These are phyloP conservation scores for Amphirosellinia nigrospora DNA, from an alignment of 495 filamentous ascomycete species.

Conservation along the genomic window DNA sequence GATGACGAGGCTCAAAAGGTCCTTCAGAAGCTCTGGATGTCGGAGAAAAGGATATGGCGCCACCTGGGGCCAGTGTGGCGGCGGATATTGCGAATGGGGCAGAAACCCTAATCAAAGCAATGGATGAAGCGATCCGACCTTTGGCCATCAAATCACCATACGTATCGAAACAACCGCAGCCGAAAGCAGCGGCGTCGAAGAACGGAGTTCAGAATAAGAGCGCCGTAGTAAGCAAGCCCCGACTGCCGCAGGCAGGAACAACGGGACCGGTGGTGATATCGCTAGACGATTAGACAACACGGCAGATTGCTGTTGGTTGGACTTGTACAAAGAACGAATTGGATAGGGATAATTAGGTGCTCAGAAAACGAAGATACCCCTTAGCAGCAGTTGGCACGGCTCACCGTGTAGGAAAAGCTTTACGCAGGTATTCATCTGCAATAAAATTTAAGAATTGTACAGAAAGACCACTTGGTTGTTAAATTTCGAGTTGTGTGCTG, in stretches of 20 bases:
- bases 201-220: conserved; percentile 30
- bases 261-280: conserved; percentile 29
- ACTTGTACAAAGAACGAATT: conserved; percentile 35
- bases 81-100: conserved; percentile 41
- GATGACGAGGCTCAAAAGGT: conserved; percentile 51
- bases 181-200: conserved; percentile 28
- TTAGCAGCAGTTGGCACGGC: not conserved
- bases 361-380: conserved; percentile 15
- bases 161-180: conserved; percentile 32
- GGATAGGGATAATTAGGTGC: conserved; percentile 23
- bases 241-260: conserved; percentile 25
- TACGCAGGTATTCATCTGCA: not conserved
- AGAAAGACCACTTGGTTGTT: not conserved
- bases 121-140: conserved; percentile 38
- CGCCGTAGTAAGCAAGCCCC: conserved; percentile 31
- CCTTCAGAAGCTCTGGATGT: conserved; percentile 47
- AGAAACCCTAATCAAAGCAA: conserved; percentile 41
- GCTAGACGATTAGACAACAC: conserved; percentile 34
- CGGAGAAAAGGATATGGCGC: conserved; percentile 39
- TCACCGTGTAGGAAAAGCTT: not conserved
- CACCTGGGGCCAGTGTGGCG: conserved; percentile 43
- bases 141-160: conserved; percentile 34
- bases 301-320: conserved; percentile 4
- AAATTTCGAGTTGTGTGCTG: not conserved
- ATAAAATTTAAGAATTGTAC: not conserved